Evolutionary conservation across 345 rosid species (phyloP).

Genomic region (Hibiscus syriacus): DNA sequence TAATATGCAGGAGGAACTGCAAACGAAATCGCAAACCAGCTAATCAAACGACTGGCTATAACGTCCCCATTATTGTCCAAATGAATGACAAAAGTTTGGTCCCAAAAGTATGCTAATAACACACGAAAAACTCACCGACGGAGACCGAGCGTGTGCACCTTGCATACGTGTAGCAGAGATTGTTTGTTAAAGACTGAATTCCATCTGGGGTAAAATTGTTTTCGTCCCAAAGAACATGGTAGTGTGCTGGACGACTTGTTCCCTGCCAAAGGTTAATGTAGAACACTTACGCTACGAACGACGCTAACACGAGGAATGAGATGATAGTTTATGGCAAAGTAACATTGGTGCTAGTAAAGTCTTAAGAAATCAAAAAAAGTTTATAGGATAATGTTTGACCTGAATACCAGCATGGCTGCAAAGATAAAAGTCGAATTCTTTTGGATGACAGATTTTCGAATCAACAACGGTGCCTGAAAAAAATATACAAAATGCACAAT

Average conservation of each 20-base stretch:
- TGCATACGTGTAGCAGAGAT: conserved; percentile 30
- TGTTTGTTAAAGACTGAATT: conserved; percentile 34
- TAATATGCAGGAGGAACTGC: background rate
- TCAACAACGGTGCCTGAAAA: conserved; percentile 38
- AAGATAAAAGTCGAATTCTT: conserved; percentile 35
- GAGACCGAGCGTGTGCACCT: background rate
- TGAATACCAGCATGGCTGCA: conserved; percentile 44
- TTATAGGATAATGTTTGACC: conserved; percentile 13
- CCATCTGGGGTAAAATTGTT: conserved; percentile 33
- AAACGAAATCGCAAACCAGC: background rate
- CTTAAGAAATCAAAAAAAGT: too few relatives aligned
- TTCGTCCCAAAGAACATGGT: conserved; percentile 40
- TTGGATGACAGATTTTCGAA: conserved; percentile 36
- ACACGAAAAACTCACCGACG: background rate
- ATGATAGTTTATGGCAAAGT: background rate
- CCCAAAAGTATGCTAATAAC: too few relatives aligned
- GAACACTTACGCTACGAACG: background rate
- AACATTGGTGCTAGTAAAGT: too few relatives aligned
- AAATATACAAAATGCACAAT: background rate
- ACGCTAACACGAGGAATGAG: background rate
- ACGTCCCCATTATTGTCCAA: background rate
- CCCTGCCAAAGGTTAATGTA: conserved; percentile 21
- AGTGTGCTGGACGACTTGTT: conserved; percentile 36
- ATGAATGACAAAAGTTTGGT: too few relatives aligned
- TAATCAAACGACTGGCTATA: background rate